Base-by-base conservation (phyloP, 2,329 filamentous ascomycete genomes). In the Xenosphaeropsis pyriputrescens region DNA sequence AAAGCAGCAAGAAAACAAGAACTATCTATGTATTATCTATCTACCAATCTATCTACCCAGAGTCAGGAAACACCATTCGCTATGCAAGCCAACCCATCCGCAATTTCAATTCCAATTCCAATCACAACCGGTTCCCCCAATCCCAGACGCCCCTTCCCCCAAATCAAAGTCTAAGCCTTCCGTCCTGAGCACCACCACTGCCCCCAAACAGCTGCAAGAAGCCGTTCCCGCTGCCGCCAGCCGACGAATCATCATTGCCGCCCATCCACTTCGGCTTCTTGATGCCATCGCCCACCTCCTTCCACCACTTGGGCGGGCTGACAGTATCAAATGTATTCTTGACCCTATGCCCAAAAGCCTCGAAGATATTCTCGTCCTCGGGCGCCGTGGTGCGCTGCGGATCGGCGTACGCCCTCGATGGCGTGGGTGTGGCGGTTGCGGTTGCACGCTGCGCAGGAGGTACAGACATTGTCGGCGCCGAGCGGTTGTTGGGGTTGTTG, bases 321-420 rank as follows among this genome's bases (percentile, higher is more conserved):
- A 85, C 70, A 0, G 76, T 81, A 43, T 96, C 89, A 37, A 96
- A 75, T 0, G 91, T 96, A 52, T 98, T 98, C 58, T 79, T 83
- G 49, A 98, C 78, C 29, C 89, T 71, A 53, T 93, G 83, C 0
- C 83, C 77, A 43, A 96, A 75, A 26, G 80, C 79, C 46, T 83
- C 72, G 52, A 96, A 86, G 57, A 94, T 85, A 46, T 79, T 85
- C 39, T 85, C 83, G 12, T 86, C 77, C 22, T 83, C 79, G 1
- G 72, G 67, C n/a, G 72, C 70, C 8, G 22, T 26, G 22, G 7
- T 26, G 8, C 5, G 22, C 6, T 70, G 68, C 1, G 72, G 69
- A 15, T 69, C 57, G 19, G 62, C 13, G 6, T 18, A 19, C 7
- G 33, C 52, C 29, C 58, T 46, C 18, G 57, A 34, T 26, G 50